Evolutionary conservation across 805 yeast genomes (phyloP), one percentile per base, ranked within the genome.

Genomic region (Starmerella roubikii): DNA sequence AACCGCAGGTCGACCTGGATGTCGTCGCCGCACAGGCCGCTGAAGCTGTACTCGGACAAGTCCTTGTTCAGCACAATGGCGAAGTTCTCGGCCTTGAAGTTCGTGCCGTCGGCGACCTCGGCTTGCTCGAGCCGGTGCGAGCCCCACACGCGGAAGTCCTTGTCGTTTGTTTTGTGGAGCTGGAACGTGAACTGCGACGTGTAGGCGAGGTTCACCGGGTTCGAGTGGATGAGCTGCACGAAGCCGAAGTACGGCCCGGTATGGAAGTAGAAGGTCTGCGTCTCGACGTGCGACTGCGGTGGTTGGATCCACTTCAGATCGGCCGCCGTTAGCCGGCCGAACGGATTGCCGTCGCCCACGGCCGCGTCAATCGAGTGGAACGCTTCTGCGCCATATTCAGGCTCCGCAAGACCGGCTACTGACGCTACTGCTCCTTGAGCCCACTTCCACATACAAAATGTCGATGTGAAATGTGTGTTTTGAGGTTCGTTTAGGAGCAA

Each of bases 341-440:
- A 81, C 1, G 81, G 71, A 48, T 76, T 74, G 29, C 68, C 66
- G 46, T 53, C 61, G 24, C 64, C 71, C 33, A 78, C 73, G 32
- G 73, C 57, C 27, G 71, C 72, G 30, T 80, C 72, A 41, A 86
- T 74, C n/a, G 96, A 72, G 54, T 79, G 88, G 49, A 91, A 82
- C 30, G 93, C 93, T 36, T 79, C 94, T 30, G 78, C 71, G 38
- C 98, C 98, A 54, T 91, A 91, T 56, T 80, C 94, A 20, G 98
- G 98, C 60, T 91, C 98, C 2, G 94, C 95, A 11, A 93, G 74
- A 39, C 98, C 98, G 5, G 96, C 88, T 33, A 85, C 91, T 5
- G 93, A 91, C n/a, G 96, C 55, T 6, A 52, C 54, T 13, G 55
- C 55, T 42, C 55, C 55, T 35, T 52, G 55, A 12, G 55, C 55